A percentile compares a stretch with the other conserved stretches of the same genome.
Evolutionary conservation across 2,329 filamentous ascomycete genomes (phyloP).

Genomic region (Septoria petroselini): DNA sequence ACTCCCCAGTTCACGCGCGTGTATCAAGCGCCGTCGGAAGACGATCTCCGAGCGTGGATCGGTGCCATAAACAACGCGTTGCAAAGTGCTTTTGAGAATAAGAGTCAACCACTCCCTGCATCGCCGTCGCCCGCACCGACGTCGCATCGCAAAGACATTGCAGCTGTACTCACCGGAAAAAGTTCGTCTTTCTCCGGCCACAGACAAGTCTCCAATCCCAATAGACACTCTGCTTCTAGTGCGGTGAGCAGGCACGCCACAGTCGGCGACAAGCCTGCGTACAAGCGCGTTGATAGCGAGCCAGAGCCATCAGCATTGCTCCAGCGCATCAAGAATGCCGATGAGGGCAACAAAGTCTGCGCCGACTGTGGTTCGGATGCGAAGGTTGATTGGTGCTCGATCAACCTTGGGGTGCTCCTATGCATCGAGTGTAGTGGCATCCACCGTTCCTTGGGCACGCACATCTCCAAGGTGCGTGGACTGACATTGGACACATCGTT

Average conservation of each 20-base stretch:
- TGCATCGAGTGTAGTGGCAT: conserved; percentile 99
- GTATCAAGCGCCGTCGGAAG: conserved; percentile 95
- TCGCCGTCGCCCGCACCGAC: conserved; percentile 47
- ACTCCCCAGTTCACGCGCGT: conserved; percentile 94
- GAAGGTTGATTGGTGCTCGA: conserved; percentile 98
- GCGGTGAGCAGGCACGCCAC: conserved; percentile 81
- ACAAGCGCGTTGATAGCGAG: conserved; percentile 68
- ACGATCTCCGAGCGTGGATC: conserved; percentile 98
- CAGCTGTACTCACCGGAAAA: conserved; percentile 89
- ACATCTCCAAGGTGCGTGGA: conserved; percentile 95
- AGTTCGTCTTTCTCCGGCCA: conserved; percentile 68
- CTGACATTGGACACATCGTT: conserved; percentile 93
- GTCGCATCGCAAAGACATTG: conserved; percentile 77
- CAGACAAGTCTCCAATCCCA: conserved; percentile 46
- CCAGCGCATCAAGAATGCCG: conserved; percentile 80
- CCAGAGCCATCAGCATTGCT: conserved; percentile 76
- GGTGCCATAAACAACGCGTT: conserved; percentile 93
- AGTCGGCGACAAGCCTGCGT: conserved; percentile 79
- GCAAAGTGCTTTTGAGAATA: conserved; percentile 89
- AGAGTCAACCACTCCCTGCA: conserved; percentile 46
- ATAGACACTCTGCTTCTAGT: conserved; percentile 43
- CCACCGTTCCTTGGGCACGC: conserved; percentile 90
- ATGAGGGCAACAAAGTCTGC: conserved; percentile 90
- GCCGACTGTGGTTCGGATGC: conserved; percentile 88
- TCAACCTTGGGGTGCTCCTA: conserved; percentile 92